Percentiles rank a stretch among this genome's conserved stretches.
These are phyloP conservation scores for Orbilia brochopaga DNA, from an alignment of 2,329 filamentous ascomycete genomes.

Conservation along the genomic window DNA sequence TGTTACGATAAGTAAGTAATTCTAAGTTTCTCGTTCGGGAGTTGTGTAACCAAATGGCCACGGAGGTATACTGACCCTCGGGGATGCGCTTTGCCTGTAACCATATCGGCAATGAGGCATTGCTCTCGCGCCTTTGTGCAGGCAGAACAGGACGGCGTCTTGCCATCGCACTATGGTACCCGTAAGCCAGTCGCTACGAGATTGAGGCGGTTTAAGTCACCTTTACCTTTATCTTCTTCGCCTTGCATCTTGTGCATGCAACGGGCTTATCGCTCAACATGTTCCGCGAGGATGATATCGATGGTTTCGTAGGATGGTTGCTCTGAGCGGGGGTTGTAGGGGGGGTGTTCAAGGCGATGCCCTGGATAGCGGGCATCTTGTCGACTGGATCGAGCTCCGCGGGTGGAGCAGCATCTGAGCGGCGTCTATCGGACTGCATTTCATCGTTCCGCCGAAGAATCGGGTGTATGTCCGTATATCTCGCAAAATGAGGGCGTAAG, in stretches of 20 bases:
- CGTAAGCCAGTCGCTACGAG: not conserved
- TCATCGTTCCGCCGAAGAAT: constrained; percentile 5
- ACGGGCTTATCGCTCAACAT: constrained; percentile 23
- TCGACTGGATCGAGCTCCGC: not conserved
- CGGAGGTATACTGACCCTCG: constrained; percentile 21
- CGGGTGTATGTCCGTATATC: not conserved
- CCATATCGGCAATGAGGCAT: constrained; percentile 39
- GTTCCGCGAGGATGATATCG: not conserved
- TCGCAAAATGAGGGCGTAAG: too few species aligned
- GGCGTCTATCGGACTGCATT: constrained; percentile 7
- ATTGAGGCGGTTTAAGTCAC: not conserved
- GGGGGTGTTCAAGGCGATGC: constrained; percentile 25
- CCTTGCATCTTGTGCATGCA: constrained; percentile 39
- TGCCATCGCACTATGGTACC: constrained; percentile 33
- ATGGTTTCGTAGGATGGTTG: constrained; percentile 5
- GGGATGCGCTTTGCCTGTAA: constrained; percentile 23
- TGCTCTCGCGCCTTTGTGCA: constrained; percentile 18
- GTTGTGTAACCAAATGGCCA: not conserved
- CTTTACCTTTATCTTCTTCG: constrained; percentile 41
- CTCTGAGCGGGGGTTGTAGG: constrained; percentile 28
- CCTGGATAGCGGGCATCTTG: not conserved
- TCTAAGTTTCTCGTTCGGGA: not conserved
- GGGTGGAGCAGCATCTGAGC: not conserved
- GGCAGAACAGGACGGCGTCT: constrained; percentile 34
- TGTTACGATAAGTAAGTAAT: constrained; percentile 2